phyloP scores from a whole-genome alignment of 352 stramenopile species.

The Phytophthora gonapodyides region DNA sequence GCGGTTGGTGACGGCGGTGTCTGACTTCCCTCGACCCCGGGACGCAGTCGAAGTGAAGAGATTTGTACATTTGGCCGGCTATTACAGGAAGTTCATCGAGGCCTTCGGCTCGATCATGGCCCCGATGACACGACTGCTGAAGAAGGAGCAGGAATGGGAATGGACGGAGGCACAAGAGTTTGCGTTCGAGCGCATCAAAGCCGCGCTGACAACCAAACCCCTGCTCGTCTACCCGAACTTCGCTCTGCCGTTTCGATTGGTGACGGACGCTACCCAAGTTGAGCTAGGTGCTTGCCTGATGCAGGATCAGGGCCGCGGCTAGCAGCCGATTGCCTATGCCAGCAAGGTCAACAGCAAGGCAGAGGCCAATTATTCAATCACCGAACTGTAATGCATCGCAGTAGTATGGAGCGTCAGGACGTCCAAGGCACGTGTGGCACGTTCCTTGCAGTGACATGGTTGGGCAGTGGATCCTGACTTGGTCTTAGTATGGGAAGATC shows the following conservation, averaged over 20 bases:
- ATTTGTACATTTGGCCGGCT: constrained; percentile 19
- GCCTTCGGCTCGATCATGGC: constrained; percentile 19
- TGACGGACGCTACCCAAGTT: background rate
- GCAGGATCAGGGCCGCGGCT: background rate
- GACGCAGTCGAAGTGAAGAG: too few species aligned
- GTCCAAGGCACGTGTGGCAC: too few species aligned
- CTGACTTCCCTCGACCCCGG: too few species aligned
- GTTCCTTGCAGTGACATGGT: too few species aligned
- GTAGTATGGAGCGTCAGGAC: background rate
- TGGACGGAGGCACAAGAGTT: constrained; percentile 23
- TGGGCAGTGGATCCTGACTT: too few species aligned
- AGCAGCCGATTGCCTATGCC: background rate
- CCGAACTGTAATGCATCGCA: background rate
- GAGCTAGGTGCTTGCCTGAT: background rate
- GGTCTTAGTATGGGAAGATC: too few species aligned
- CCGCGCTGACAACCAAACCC: background rate
- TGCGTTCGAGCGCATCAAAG: background rate
- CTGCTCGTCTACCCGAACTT: background rate
- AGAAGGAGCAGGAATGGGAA: constrained; percentile 17
- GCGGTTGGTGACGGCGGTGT: too few species aligned
- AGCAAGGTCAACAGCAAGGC: too few species aligned
- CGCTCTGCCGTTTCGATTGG: background rate
- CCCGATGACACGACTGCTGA: constrained; percentile 23
- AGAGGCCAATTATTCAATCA: background rate
- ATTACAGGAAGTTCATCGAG: constrained; percentile 21